These are phyloP conservation scores for Eucalyptus regnans DNA, from an alignment of 345 rosid genomes.

Conservation along the genomic window DNA sequence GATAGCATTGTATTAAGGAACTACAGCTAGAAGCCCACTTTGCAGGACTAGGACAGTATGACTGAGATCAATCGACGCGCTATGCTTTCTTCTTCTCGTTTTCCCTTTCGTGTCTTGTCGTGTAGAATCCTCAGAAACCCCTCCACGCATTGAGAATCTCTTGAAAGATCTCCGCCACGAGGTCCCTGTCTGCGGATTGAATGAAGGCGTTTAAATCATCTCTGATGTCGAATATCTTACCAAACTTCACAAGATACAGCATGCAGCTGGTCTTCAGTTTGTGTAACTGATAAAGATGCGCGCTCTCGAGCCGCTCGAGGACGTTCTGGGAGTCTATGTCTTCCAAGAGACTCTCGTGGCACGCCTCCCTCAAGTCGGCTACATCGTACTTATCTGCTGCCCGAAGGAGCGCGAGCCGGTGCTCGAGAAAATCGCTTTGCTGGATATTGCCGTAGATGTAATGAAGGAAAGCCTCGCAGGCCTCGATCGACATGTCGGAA, in stretches of 20 bases:
- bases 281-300: conserved; percentile 49
- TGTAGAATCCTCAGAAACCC: conserved; percentile 44
- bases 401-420: conserved; percentile 60
- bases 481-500: conserved; percentile 72
- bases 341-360: conserved; percentile 74
- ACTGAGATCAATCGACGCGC: neutral
- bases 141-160: conserved; percentile 85
- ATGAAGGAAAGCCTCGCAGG: conserved; percentile 65
- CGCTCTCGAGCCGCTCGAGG: conserved; percentile 80
- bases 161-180: conserved; percentile 71
- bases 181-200: conserved; percentile 70
- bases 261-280: conserved; percentile 70
- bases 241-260: conserved; percentile 89
- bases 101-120: neutral
- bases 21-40: neutral
- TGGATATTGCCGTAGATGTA: conserved; percentile 77
- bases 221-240: conserved; percentile 75
- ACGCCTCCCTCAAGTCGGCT: conserved; percentile 68
- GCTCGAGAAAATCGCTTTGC: conserved; percentile 54
- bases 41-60: neutral
- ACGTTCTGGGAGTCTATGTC: conserved; percentile 80
- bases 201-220: conserved; percentile 72
- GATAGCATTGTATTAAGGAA: neutral
- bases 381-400: conserved; percentile 91
- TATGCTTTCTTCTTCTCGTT: neutral